phyloP scores from a whole-genome alignment of 2,329 filamentous ascomycete species.

The Leptographium radiaticola region DNA sequence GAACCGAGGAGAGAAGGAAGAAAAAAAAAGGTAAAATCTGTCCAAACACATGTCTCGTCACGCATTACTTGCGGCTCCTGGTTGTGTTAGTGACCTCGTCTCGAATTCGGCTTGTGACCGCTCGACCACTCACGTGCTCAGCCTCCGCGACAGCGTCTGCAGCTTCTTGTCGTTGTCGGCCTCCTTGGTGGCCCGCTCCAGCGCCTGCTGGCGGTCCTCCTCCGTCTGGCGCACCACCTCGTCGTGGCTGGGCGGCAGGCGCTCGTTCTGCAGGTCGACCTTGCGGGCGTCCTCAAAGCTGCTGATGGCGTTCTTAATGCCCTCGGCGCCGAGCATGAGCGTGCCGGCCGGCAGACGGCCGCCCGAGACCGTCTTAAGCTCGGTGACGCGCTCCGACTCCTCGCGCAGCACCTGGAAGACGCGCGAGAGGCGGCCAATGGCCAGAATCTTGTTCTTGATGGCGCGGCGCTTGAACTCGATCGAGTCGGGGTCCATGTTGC shows the following conservation, averaged over 20 bases:
- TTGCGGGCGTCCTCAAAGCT: conserved; percentile 95
- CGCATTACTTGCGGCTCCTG: neutral
- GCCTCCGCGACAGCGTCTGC: conserved; percentile 73
- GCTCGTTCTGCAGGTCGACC: conserved; percentile 93
- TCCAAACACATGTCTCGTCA: neutral
- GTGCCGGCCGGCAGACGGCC: conserved; percentile 88
- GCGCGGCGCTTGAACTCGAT: conserved; percentile 89
- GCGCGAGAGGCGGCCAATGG: conserved; percentile 88
- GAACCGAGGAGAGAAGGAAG: neutral
- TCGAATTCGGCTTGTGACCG: neutral
- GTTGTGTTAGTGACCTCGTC: neutral
- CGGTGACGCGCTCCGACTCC: conserved; percentile 91
- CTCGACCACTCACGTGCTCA: conserved; percentile 72
- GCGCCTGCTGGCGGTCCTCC: conserved; percentile 65
- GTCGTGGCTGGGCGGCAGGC: conserved; percentile 80
- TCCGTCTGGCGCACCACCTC: conserved; percentile 77
- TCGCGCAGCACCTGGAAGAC: conserved; percentile 98
- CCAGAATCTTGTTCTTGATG: conserved; percentile 99
- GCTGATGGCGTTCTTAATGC: conserved; percentile 95
- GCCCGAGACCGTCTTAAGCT: conserved; percentile 92
- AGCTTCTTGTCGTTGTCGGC: conserved; percentile 86
- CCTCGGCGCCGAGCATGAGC: conserved; percentile 94
- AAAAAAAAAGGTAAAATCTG: neutral
- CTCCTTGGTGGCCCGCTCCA: conserved; percentile 75
- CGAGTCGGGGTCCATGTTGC: conserved; percentile 55